Base-by-base conservation (phyloP, 2,329 filamentous ascomycete genomes). In the Aureobasidium sp. region DNA sequence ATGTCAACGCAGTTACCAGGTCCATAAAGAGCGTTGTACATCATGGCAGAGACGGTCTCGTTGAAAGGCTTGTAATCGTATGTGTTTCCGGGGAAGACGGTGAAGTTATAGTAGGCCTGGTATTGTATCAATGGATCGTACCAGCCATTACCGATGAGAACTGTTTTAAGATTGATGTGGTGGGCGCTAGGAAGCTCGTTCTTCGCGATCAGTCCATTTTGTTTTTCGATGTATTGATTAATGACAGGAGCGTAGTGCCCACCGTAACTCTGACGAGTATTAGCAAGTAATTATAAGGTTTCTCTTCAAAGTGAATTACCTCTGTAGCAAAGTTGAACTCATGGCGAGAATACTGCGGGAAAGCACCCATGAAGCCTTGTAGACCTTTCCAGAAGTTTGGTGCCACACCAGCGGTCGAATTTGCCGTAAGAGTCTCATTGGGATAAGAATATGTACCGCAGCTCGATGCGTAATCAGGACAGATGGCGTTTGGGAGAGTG, bases 301-400 rank as follows among this genome's bases (percentile, higher is more conserved):
- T 2, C n/a, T n/a, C 22, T 34, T 14, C 2, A 8, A 12, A 14
- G 12, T 17, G 1, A 49, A 7, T 27, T 5, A 59, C 56, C 47
- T 70, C 68, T 6, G 69, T 69, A 61, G 66, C 45, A 52, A 74
- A 73, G 60, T 72, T 69, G 64, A 74, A 70, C 6, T 69, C 70
- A 44, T 69, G 62, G n/a, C 66, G 53, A 20, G 68, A 68, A 62
- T 71, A 71, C 44, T 70, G 66, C 1, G 59, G 83, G 68, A 86
- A 86, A 0, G 79, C 83, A 2, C 83, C 83, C 79, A 85, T 83
- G 71, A 87, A 86, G 1, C 82, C 83, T 67, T 86, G 84, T 29
- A 86, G 68, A 0, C 81, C 83, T 70, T 81, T 82, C 81, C 82
- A 86, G 74, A 86, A 83, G 61, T 81, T 81, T 1, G 82, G 82